Evolutionary conservation across 116 monocot genomes (phyloP), one percentile per base, ranked within the genome.

Genomic region (Posidonia oceanica): DNA sequence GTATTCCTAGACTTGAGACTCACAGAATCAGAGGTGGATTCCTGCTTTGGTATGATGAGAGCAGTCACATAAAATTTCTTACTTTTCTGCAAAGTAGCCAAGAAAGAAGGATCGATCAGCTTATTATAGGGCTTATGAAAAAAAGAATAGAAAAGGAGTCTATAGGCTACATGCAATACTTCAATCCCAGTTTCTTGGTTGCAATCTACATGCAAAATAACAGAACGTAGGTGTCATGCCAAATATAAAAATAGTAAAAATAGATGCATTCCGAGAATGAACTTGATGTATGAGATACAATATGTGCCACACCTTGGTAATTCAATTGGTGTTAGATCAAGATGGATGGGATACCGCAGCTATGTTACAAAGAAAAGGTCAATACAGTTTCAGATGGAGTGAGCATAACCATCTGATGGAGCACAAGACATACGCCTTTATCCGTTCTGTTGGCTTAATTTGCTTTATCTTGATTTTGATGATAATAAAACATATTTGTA

Each of bases 11-110:
- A 67, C 7, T 15, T 59, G 7, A 41, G 20, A 39, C 75, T 65
- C 82, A 98, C 98, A 23, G 93, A 78, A 81, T 98, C 81, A 76
- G 93, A 77, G 22, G 98, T 93, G 5, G 87, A 83, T 65, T 98
- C 90, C 78, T 98, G 98, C 68, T 98, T 98, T 40, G 98, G 98
- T 93, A n/a, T n/a, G n/a, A n/a, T n/a, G n/a, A n/a, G n/a, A n/a
- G n/a, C n/a, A n/a, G n/a, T n/a, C n/a, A n/a, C 79, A 74, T 75
- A 84, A 74, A 98, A 98, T 53, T 77, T 90, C 76, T 82, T 83
- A 55, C 88, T 90, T 86, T 98, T 98, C 98, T 98, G 79, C 67
- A 80, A 69, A 53, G 2, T 17, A 72, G 13, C 44, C 44, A 72
- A 61, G 62, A 10, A 53, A 37, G 51, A 63, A 14, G 54, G 11